phyloP scores from a whole-genome alignment of 2,329 filamentous ascomycete species.

The Davidsoniella eucalypti region DNA sequence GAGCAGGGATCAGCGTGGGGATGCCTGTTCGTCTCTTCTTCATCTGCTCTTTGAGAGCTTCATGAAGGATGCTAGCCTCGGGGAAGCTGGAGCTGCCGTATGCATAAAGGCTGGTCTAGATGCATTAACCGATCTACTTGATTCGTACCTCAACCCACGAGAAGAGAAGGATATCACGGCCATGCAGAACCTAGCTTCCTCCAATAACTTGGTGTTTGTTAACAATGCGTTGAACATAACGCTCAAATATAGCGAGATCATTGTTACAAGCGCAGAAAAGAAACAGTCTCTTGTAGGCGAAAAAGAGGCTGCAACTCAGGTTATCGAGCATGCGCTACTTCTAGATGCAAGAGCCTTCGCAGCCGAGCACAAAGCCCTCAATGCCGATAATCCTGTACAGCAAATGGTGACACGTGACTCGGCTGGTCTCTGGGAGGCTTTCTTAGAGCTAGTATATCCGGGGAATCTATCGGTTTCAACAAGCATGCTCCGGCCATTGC shows the following conservation, averaged over 20 bases:
- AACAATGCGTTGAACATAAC: slow-evolving; percentile 50
- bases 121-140: slow-evolving; percentile 38
- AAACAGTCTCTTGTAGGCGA: slow-evolving; percentile 22
- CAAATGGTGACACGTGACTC: slow-evolving; percentile 55
- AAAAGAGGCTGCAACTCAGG: slow-evolving; percentile 21
- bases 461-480: slow-evolving; percentile 58
- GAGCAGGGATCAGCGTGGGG: slow-evolving; percentile 55
- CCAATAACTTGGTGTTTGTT: slow-evolving; percentile 42
- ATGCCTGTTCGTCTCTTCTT: slow-evolving; percentile 65
- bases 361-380: slow-evolving; percentile 39
- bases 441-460: slow-evolving; percentile 49
- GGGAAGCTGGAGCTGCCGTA: slow-evolving; percentile 39
- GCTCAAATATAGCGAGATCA: slow-evolving; percentile 43
- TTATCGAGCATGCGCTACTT: slow-evolving; percentile 37
- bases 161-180: slow-evolving; percentile 12
- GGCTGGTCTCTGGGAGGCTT: slow-evolving; percentile 60
- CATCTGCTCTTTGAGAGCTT: slow-evolving; percentile 55
- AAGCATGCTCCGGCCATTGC: slow-evolving; percentile 53
- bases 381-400: slow-evolving; percentile 42
- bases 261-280: slow-evolving; percentile 34
- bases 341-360: slow-evolving; percentile 28
- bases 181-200: slow-evolving; percentile 24
- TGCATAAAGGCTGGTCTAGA: slow-evolving; percentile 50
- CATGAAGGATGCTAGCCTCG: slow-evolving; percentile 35
- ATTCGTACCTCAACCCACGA: slow-evolving; percentile 34